A percentile compares a stretch with the other conserved stretches of the same genome.
These are phyloP conservation scores for Xylaria scruposa DNA, from an alignment of 495 filamentous ascomycete species.

Conservation along the genomic window DNA sequence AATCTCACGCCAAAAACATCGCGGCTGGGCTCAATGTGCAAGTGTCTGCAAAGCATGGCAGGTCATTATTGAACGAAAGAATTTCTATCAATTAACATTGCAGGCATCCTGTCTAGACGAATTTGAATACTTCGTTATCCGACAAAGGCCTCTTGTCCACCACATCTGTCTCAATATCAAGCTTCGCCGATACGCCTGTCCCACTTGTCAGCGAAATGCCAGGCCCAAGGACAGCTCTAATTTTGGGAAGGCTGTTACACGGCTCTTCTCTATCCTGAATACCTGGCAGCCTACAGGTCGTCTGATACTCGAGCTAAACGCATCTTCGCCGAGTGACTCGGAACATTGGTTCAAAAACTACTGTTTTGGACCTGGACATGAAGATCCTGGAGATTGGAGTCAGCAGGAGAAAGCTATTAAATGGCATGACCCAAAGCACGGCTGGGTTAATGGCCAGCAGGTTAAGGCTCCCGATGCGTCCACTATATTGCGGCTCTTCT, in stretches of 20 bases:
- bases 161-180: conserved; percentile 34
- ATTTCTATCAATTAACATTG: conserved; percentile 29
- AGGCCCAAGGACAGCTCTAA: conserved; percentile 20
- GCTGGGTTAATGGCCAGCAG: conserved; percentile 16
- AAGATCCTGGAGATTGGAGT: conserved; percentile 18
- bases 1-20: conserved; percentile 19
- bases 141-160: conserved; percentile 30
- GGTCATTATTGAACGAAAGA: conserved; percentile 22
- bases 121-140: conserved; percentile 30
- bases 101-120: conserved; percentile 32
- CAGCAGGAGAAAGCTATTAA: conserved; percentile 12
- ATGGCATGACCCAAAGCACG: conserved; percentile 19
- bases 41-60: conserved; percentile 29
- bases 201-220: conserved; percentile 22
- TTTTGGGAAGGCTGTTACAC: conserved; percentile 27
- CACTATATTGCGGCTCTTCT: conserved; percentile 14
- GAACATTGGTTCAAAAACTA: conserved; percentile 38
- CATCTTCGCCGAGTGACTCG: conserved; percentile 35
- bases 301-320: conserved; percentile 38
- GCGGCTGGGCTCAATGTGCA: conserved; percentile 21
- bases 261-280: conserved; percentile 34
- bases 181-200: conserved; percentile 33
- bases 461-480: conserved; percentile 9
- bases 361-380: conserved; percentile 24
- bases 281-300: conserved; percentile 27